Evolutionary conservation across 805 yeast genomes (phyloP).

Genomic region (Barnettozyma wickerhamii): DNA sequence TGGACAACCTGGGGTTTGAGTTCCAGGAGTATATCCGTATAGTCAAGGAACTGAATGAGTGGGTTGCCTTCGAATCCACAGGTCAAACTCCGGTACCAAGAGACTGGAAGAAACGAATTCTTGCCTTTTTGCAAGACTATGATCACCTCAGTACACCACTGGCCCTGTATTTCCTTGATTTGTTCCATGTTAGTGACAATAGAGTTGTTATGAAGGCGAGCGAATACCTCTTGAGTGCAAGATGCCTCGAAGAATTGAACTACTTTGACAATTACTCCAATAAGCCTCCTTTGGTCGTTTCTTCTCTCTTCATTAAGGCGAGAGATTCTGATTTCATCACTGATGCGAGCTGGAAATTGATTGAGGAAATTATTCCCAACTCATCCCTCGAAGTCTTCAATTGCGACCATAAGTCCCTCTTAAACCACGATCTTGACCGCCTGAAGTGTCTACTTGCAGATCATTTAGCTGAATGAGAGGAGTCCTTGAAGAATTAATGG

Average conservation of each 20-base stretch:
- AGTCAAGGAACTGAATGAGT: conserved; percentile 8
- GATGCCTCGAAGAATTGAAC: conserved; percentile 20
- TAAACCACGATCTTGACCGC: conserved; percentile 1
- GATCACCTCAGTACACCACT: conserved; percentile 4
- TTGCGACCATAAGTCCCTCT: conserved; percentile 8
- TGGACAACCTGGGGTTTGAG: conserved; percentile 27
- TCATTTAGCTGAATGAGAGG: neutral
- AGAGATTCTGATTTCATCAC: conserved; percentile 37
- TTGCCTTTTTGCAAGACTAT: conserved; percentile 9
- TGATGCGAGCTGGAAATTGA: conserved; percentile 22
- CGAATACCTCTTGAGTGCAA: conserved; percentile 15
- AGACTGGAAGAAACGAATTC: conserved; percentile 3
- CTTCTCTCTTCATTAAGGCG: conserved; percentile 41
- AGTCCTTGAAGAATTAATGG: too few relatives aligned
- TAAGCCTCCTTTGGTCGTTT: neutral
- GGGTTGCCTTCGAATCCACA: conserved; percentile 4
- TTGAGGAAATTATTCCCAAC: neutral
- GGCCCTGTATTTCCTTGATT: conserved; percentile 16
- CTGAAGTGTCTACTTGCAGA: neutral
- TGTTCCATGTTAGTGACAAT: conserved; percentile 9
- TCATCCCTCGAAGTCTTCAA: conserved; percentile 1
- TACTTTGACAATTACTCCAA: conserved; percentile 23
- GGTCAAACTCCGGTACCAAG: neutral
- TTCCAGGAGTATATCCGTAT: conserved; percentile 20
- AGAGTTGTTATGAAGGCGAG: conserved; percentile 24